Evolutionary conservation across 2,329 filamentous ascomycete genomes (phyloP), one percentile per base, ranked within the genome.

Genomic region (Cordyceps cateniannulata): DNA sequence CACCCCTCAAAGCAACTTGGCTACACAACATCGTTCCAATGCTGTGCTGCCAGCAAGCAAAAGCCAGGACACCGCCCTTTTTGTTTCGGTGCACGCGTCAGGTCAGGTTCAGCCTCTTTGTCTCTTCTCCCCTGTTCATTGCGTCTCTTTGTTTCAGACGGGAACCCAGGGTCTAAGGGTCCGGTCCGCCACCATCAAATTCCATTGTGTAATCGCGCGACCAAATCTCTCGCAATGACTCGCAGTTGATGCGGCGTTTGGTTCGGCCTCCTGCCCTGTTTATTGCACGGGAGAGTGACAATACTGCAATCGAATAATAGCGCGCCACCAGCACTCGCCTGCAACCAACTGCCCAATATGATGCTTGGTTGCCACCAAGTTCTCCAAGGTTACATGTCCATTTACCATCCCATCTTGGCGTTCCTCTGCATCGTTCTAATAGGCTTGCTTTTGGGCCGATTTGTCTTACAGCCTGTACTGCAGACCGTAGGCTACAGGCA

Each of bases 101-200:
- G 9, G 24, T 9, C 27, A 16, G 16, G 45, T n/a, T 8, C 27
- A 51, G 20, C 49, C n/a, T 22, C 12, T 45, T 20, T 45, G n/a
- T 42, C n/a, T 45, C 9, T 18, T 45, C 42, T n/a, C 42, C 8
- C 38, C 48, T 1, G 18, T 29, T 47, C 52, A 20, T 54, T 54
- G 29, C 52, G 40, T 48, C 42, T 54, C 24, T 44, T 44, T 44
- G 52, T 54, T 54, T 54, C 52, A 54, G 38, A 18, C 22, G 52
- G 51, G 51, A 22, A 54, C 38, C 29, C 9, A 22, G 16, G 51
- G 52, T 54, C 52, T 54, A 24, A n/a, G 24, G 25, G 38, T 42
- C 18, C 38, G 38, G 35, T n/a, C 51, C 35, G 12, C 29, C 44
- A 25, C 20, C 44, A 20, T 49, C 54, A 29, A 9, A 35, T 3